phyloP scores from a whole-genome alignment of 768 basidiomycete genomes.

The Podaxis carcinomalis region DNA sequence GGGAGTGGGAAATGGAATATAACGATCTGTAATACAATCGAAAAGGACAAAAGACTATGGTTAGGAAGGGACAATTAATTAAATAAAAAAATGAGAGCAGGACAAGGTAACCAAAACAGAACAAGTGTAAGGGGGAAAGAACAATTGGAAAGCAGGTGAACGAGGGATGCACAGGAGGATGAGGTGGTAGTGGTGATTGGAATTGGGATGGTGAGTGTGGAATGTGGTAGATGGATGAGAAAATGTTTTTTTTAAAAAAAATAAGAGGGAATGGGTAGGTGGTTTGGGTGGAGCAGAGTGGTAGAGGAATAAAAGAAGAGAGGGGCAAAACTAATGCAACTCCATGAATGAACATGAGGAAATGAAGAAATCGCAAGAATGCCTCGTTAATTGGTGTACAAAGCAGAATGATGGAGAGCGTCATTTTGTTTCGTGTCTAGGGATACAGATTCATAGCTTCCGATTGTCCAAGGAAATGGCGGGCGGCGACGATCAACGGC shows the following conservation, averaged over 20 bases:
- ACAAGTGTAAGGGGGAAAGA: not conserved
- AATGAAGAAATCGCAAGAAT: constrained; percentile 1
- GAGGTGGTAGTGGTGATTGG: not conserved
- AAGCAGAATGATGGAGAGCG: constrained; percentile 7
- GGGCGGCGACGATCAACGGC: not conserved
- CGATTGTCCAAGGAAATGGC: not conserved
- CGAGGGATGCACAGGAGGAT: constrained; percentile 8
- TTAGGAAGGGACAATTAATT: constrained; percentile 4
- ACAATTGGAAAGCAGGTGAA: constrained; percentile 10
- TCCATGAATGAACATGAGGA: constrained; percentile 5
- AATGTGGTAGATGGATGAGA: constrained; percentile 4
- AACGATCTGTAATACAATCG: constrained; percentile 5
- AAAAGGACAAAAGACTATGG: not conserved
- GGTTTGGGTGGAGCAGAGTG: not conserved
- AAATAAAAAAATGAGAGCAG: constrained; percentile 10
- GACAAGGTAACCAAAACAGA: constrained; percentile 2
- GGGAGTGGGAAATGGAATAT: constrained; percentile 3
- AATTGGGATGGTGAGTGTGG: not conserved
- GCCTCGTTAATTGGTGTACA: constrained; percentile 10
- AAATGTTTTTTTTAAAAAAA: not conserved
- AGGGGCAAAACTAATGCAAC: not conserved
- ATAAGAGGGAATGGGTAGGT: not conserved
- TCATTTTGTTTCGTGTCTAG: constrained; percentile 12
- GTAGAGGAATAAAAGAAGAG: not conserved
- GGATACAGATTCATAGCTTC: constrained; percentile 10